Base-by-base conservation (phyloP, 2,329 filamentous ascomycete genomes). In the Ilyonectria robusta region DNA sequence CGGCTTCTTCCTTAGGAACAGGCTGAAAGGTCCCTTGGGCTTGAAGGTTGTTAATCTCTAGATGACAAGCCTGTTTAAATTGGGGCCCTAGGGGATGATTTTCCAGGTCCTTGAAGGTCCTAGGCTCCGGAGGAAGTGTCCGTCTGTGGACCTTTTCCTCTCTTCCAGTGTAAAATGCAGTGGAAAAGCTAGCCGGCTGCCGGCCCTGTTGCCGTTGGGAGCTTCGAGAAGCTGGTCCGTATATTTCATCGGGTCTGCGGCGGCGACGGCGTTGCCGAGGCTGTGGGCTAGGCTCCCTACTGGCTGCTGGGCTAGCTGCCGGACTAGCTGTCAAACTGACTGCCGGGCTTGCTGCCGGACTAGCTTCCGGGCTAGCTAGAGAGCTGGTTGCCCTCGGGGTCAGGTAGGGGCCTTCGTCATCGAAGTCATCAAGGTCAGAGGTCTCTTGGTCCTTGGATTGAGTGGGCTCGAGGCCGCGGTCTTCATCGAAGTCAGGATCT, bases 81-180 rank as follows among this genome's bases (percentile, higher is more conserved):
- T 68, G 17, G 10, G 15, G 23, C 17, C 44, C 19, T 42, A 53
- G 62, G 10, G 13, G 46, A 37, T 68, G 51, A 15, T 23, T 51
- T 37, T 54, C 21, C 3, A 68, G 53, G 1, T 68, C 56, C 15
- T 33, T 53, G 5, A 57, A 61, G n/a, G 13, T 58, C 44, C 21
- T 61, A n/a, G 60, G 65, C n/a, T 60, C 56, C 21, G 35, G 51
- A 2, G 56, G 65, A 15, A 65, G 44, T 1, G 23, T 46, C 29
- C 56, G 31, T 11, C 56, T 9, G 33, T 64, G 50, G 6, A 53
- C 42, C 56, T 44, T 59, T 53, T 67, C 35, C 19, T 59, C 48
- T 15, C 40, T 57, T 47, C 51, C 21, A 2, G 6, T 26, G 17
- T 56, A 19, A 26, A 55, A 55, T 37, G 50, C 56, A 9, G 26